phyloP scores from a whole-genome alignment of 768 basidiomycete species.

The Russula olivacea region DNA sequence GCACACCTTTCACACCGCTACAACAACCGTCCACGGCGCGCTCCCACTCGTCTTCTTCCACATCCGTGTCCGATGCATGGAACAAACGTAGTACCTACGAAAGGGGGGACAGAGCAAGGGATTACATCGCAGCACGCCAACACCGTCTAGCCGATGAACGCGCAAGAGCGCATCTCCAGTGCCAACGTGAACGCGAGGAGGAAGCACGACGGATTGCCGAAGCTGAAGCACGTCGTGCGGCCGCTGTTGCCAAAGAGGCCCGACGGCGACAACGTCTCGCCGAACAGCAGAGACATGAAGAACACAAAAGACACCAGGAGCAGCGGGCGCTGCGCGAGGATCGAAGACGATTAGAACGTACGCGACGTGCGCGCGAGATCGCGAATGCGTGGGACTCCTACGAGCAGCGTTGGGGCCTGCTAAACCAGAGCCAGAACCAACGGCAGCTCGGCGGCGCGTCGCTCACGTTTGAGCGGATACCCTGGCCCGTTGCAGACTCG shows the following conservation, averaged over 20 bases:
- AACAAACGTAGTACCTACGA: background rate
- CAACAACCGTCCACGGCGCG: background rate
- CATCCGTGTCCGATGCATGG: background rate
- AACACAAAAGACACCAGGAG: constrained; percentile 25
- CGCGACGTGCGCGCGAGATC: constrained; percentile 35
- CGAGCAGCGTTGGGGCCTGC: constrained; percentile 44
- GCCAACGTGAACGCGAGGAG: constrained; percentile 5
- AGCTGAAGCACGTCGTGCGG: constrained; percentile 6
- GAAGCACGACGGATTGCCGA: constrained; percentile 5
- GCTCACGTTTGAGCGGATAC: constrained; percentile 56
- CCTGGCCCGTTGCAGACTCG: constrained; percentile 55
- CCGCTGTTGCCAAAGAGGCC: constrained; percentile 30
- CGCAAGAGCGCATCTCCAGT: background rate
- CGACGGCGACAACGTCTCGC: constrained; percentile 36
- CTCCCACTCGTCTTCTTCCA: background rate
- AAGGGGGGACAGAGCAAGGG: background rate
- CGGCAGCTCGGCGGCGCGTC: constrained; percentile 5
- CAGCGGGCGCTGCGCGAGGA: constrained; percentile 47
- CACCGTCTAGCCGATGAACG: constrained; percentile 12
- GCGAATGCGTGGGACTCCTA: constrained; percentile 31
- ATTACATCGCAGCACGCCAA: background rate
- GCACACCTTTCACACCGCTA: background rate
- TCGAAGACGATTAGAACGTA: constrained; percentile 38
- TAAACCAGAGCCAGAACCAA: constrained; percentile 43
- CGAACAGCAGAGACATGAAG: constrained; percentile 25